Evolutionary conservation across 169 alveolate genomes (phyloP).

Genomic region (Plasmodium fragile): DNA sequence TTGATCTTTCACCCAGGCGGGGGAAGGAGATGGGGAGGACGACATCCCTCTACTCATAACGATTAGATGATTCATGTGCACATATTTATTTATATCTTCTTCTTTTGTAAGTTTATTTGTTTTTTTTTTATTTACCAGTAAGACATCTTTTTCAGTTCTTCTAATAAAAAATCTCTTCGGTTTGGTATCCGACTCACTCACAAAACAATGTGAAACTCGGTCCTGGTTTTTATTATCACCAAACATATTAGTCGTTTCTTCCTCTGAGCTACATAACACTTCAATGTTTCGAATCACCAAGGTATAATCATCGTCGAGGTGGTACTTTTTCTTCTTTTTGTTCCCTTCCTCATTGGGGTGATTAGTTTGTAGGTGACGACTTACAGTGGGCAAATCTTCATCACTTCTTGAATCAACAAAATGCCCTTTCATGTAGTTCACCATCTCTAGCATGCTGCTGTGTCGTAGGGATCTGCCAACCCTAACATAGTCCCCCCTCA

Average conservation of each 20-base stretch:
- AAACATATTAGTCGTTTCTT: neutral
- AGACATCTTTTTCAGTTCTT: neutral
- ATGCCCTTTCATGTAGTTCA: neutral
- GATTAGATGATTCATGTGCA: constrained; percentile 28
- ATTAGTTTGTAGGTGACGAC: neutral
- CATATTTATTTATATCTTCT: constrained; percentile 3
- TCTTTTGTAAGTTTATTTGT: neutral
- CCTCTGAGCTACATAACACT: constrained; percentile 11
- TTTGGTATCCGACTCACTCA: neutral
- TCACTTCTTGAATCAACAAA: neutral
- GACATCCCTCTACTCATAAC: neutral
- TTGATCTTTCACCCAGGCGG: neutral
- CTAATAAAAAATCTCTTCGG: constrained; percentile 11
- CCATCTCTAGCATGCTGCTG: neutral
- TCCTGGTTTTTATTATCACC: neutral
- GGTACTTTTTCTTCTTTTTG: neutral
- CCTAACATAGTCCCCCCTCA: neutral
- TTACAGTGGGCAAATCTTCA: neutral
- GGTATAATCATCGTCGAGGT: constrained; percentile 30
- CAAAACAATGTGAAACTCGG: neutral
- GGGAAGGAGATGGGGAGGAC: neutral
- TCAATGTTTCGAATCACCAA: constrained; percentile 8
- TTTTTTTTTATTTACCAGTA: constrained; percentile 15
- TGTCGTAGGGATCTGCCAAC: neutral
- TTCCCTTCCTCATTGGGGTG: neutral